phyloP scores from a whole-genome alignment of 805 yeast species.

The Clavispora phyllophila region DNA sequence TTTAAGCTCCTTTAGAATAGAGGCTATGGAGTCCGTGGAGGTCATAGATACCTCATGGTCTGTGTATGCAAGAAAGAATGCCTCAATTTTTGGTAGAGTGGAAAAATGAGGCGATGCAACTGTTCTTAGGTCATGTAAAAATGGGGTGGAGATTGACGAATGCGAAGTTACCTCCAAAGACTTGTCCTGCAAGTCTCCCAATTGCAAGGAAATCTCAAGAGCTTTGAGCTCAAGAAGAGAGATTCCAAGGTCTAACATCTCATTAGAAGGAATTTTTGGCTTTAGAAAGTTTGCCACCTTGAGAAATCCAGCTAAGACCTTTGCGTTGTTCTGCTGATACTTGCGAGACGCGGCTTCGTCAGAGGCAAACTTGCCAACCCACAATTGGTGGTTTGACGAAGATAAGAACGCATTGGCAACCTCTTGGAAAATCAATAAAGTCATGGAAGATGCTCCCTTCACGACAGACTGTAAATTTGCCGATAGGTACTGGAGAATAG shows the following conservation, averaged over 20 bases:
- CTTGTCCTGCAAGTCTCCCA: not conserved
- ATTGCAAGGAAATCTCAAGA: not conserved
- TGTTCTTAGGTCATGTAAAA: not conserved
- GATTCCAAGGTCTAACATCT: not conserved
- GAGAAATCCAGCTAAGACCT: slow-evolving; percentile 12
- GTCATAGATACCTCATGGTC: not conserved
- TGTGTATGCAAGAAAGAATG: not conserved
- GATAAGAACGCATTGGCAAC: slow-evolving; percentile 7
- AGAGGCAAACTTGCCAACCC: slow-evolving; percentile 1
- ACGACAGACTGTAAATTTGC: slow-evolving; percentile 5
- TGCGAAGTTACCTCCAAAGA: not conserved
- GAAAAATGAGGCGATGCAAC: not conserved
- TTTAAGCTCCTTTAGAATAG: not conserved
- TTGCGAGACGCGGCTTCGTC: slow-evolving; percentile 4
- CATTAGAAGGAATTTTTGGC: slow-evolving; percentile 1
- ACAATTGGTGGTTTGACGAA: slow-evolving; percentile 4
- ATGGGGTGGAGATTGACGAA: not conserved
- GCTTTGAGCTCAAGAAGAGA: slow-evolving; percentile 4
- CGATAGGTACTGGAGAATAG: slow-evolving; percentile 10
- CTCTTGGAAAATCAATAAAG: slow-evolving; percentile 4
- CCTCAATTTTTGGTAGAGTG: not conserved
- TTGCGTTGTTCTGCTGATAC: slow-evolving; percentile 9
- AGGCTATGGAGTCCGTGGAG: not conserved
- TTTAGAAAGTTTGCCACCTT: slow-evolving; percentile 8
- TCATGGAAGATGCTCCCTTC: not conserved